Evolutionary conservation across 257 asterid species (phyloP).

Genomic region (Anisodus tanguticus): DNA sequence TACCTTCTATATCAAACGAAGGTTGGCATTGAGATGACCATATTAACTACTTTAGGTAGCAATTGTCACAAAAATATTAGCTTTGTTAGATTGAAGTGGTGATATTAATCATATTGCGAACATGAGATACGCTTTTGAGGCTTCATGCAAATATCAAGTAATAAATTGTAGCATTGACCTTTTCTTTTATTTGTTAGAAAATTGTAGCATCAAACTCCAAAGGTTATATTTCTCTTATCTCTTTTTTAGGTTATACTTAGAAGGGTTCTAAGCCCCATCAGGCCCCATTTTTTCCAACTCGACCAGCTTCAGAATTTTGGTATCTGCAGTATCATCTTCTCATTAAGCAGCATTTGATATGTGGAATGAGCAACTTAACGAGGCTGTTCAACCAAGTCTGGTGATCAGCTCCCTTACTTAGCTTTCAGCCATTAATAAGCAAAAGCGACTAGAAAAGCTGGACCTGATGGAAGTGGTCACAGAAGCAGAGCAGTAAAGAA

Average conservation of each 20-base stretch:
- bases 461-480: background rate
- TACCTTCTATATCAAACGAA: slow-evolving; percentile 20
- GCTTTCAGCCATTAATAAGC: slow-evolving; percentile 6
- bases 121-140: background rate
- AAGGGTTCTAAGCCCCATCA: background rate
- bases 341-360: slow-evolving; percentile 10
- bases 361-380: slow-evolving; percentile 7
- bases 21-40: background rate
- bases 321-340: background rate
- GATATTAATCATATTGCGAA: background rate
- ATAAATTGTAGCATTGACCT: slow-evolving; percentile 23
- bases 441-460: background rate
- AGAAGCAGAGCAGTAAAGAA: background rate
- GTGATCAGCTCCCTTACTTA: slow-evolving; percentile 11
- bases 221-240: too few species aligned
- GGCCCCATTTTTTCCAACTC: background rate
- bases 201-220: background rate
- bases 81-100: background rate
- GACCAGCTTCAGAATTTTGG: background rate
- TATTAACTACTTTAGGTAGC: slow-evolving; percentile 17
- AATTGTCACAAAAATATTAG: background rate
- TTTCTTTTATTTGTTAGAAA: background rate
- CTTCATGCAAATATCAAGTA: background rate
- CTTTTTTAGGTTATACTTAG: background rate
- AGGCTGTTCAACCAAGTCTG: background rate